Base-by-base conservation (phyloP, 2,329 filamentous ascomycete species). In the Pestalotiopsis sp. region DNA sequence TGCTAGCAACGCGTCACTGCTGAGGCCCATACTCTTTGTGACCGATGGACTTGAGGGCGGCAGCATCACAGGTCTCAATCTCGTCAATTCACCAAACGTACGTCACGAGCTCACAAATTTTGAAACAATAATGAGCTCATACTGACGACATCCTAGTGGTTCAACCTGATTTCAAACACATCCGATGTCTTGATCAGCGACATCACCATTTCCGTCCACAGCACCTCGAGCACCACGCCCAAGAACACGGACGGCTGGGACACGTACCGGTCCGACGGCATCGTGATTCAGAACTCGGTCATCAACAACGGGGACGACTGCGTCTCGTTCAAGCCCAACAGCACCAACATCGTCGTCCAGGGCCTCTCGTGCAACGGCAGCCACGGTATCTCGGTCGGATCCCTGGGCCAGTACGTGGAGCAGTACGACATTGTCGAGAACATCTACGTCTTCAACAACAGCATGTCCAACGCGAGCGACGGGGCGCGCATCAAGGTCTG, bases 401-500 rank as follows among this genome's bases (percentile, higher is more conserved):
- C 88, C 0, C 80, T 93, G 0, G 91, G 91, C 24, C 90, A 93
- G 77, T 92, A 93, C 74, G 72, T 80, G 17, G 85, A 83, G 24
- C 84, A 89, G 70, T 85, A 86, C 17, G 91, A 93, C 70, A 89
- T 92, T 59, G 89, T 92, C 1, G 84, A 91, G 77, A 88, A 93
- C 71, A 75, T 93, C n/a, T 88, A 89, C 72, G 85, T 91, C 67
- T 88, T 85, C 77, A 89, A 90, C 71, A 81, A 57, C 26, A 48
- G 26, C 52, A 86, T 89, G 84, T 81, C 82, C 65, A 88, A 90
- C 72, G 85, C 87, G 2, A 81, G 86, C 65, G 88, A 92, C 70
- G 90, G 88, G 38, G 91, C 90, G 0, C 87, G 91, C 68, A 92
- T 93, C 80, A 93, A 93, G 78, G 90, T 92, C 66, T 93, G 90